Base-by-base conservation (phyloP, 2,329 filamentous ascomycete genomes). In the Exophiala calicioides region DNA sequence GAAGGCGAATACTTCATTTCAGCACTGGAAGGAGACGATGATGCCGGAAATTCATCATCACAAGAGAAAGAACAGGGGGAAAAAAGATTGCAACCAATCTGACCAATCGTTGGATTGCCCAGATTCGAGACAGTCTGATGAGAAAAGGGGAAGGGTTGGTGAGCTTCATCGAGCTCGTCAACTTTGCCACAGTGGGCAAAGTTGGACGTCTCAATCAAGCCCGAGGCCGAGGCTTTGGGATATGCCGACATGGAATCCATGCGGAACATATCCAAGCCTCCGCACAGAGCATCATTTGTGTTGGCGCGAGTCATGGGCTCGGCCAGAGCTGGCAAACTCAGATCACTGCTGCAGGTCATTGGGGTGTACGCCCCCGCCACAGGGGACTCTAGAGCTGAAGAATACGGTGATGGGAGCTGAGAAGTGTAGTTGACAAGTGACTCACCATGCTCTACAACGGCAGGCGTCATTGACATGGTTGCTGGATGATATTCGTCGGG, bases 1-100 rank as follows among this genome's bases (percentile, higher is more conserved):
- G 76, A 79, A 59, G 69, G 58, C 54, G 73, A 74, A 61, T 69
- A 69, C 61, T 68, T 68, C 74, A 79, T 77, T 62, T 77, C 73
- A 61, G 65, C 62, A 64, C 65, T 70, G 55, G 44, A 60, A 59
- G 65, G 58, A 45, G 65, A 60, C 23, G 68, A 68, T 60, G 67
- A 66, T 41, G 58, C 60, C 53, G 53, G 50, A 51, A 58, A 56
- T 55, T 61, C 63, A 63, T 47, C 47, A 61, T 63, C 56, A 56
- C 49, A 32, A n/a, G n/a, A n/a, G 55, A 36, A 50, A 29, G 35
- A 50, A 62, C 61, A 59, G 44, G 23, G 35, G 24, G 42, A 58
- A 62, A 55, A 55, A 63, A 60, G 58, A 60, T 62, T 55, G 58
- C 56, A 62, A 63, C 57, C 63, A 57, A n/a, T n/a, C n/a, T n/a